Conservation (phyloP, 1,139 yeast species). For the Saccharomyces hybrid region DNA sequence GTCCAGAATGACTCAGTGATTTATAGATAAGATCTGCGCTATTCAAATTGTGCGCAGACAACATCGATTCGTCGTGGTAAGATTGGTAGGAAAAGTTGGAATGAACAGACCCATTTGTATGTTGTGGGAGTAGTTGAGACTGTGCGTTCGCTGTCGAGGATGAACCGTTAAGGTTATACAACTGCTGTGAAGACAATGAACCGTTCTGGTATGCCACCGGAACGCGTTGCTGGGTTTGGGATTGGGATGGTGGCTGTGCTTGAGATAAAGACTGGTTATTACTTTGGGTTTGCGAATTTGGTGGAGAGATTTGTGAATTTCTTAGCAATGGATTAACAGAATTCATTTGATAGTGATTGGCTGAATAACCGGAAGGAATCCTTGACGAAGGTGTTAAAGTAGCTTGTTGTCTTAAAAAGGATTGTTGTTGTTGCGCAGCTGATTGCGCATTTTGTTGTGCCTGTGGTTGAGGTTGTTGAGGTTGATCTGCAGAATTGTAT, state of each 20-base stretch:
- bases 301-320: slow-evolving; percentile 27
- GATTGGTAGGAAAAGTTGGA: slow-evolving; percentile 31
- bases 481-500: slow-evolving; percentile 1
- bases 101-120: slow-evolving; percentile 31
- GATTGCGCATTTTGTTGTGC: slow-evolving; percentile 14
- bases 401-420: slow-evolving; percentile 26
- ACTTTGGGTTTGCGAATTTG: slow-evolving; percentile 15
- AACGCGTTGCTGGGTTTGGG: slow-evolving; percentile 9
- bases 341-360: slow-evolving; percentile 24
- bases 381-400: slow-evolving; percentile 29
- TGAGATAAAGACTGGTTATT: slow-evolving; percentile 18
- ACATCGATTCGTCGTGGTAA: slow-evolving; percentile 20
- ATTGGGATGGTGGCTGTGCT: slow-evolving; percentile 8
- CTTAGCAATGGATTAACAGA: slow-evolving; percentile 28
- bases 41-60: slow-evolving; percentile 7
- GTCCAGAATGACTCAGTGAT: slow-evolving; percentile 12
- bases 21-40: slow-evolving; percentile 17
- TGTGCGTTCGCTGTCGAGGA: slow-evolving; percentile 6
- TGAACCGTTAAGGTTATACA: slow-evolving; percentile 5
- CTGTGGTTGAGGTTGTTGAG: slow-evolving; percentile 9
- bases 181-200: neutral
- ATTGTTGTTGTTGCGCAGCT: slow-evolving; percentile 20
- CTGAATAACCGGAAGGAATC: slow-evolving; percentile 31
- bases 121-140: slow-evolving; percentile 24
- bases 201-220: neutral